Base-by-base conservation (phyloP, 495 filamentous ascomycete genomes). In the Acidomyces sp. region DNA sequence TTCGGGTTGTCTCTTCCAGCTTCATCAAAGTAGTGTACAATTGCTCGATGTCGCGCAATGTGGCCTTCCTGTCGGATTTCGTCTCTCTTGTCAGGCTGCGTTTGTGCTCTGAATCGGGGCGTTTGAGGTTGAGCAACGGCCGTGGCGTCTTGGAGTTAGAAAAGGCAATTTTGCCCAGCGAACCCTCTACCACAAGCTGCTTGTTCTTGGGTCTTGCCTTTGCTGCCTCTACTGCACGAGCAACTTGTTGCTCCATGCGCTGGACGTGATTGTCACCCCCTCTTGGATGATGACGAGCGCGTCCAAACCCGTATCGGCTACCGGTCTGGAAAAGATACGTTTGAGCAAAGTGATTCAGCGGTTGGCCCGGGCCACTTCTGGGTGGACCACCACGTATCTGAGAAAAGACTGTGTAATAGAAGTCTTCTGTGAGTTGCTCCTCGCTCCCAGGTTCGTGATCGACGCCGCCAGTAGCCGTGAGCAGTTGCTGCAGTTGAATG, bases 241-340 rank as follows among this genome's bases (percentile, higher is more conserved):
- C 86, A 17, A 99, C 90, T 57, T 99, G 90, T 55, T 96, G 92
- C 60, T 99, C 86, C 90, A 99, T 99, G 19, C 90, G 76, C 54
- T 95, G 90, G 70, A 96, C 80, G 56, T 99, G 90, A 53, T 94
- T 96, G 58, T 99, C 88, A 3, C 72, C 75, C 3, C 84, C 87
- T 21, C 81, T 71, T 23, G 68, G 66, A 47, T 88, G 76, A 40
- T 85, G 69, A 47, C 82, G 66, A 52, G 69, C 65, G 22, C 62
- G 55, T 23, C 80, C 81, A 49, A 80, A 68, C 27, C 82, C 81
- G 48, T 80, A 68, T 16, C 85, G 77, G 44, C 78, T 78, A 12
- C 83, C 86, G 3, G 84, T 93, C 59, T 93, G 84, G 57, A 92
- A 88, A 2, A 99, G 67, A 57, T 99, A 99, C 0, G 90, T 99